Evolutionary conservation across 148 eudicot genomes (phyloP).

Genomic region (Rheum nobile): DNA sequence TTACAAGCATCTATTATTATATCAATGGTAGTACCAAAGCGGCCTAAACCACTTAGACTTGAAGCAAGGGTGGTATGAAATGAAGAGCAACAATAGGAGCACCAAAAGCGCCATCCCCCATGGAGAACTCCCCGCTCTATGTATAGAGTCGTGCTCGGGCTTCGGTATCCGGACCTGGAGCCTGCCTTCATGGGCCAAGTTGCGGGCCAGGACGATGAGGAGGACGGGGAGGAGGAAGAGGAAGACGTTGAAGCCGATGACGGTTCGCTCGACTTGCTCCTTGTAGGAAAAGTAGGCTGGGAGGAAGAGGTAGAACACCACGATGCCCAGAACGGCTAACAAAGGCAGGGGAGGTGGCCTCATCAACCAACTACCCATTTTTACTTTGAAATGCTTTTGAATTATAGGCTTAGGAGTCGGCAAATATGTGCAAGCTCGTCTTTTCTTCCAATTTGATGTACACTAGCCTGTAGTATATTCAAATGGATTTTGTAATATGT

Average conservation of each 20-base stretch:
- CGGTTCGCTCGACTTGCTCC: slow-evolving; percentile 11
- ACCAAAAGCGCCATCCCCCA: slow-evolving; percentile 10
- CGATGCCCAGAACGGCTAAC: slow-evolving; percentile 16
- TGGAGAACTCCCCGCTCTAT: slow-evolving; percentile 10
- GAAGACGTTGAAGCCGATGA: slow-evolving; percentile 15
- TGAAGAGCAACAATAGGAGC: slow-evolving; percentile 12
- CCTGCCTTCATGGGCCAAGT: not conserved
- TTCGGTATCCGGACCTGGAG: slow-evolving; percentile 6
- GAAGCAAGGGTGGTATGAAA: slow-evolving; percentile 14
- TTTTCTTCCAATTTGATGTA: not conserved
- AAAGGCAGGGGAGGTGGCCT: slow-evolving; percentile 24
- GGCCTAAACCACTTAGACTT: slow-evolving; percentile 14
- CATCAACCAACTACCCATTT: slow-evolving; percentile 4
- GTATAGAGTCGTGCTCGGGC: no score
- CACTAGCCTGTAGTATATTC: not conserved
- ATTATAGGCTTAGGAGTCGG: not conserved
- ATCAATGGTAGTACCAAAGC: slow-evolving; percentile 8
- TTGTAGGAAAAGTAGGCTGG: slow-evolving; percentile 16
- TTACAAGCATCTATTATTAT: no score
- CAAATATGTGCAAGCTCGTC: no score
- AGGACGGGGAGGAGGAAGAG: slow-evolving; percentile 14
- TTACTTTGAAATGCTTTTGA: not conserved
- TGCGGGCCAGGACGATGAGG: slow-evolving; percentile 15
- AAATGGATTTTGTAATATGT: not conserved
- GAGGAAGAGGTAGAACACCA: slow-evolving; percentile 18